A percentile compares a stretch with the other conserved stretches of the same genome.
phyloP scores from a whole-genome alignment of 768 basidiomycete species.

The Lanmaoa rubissima region DNA sequence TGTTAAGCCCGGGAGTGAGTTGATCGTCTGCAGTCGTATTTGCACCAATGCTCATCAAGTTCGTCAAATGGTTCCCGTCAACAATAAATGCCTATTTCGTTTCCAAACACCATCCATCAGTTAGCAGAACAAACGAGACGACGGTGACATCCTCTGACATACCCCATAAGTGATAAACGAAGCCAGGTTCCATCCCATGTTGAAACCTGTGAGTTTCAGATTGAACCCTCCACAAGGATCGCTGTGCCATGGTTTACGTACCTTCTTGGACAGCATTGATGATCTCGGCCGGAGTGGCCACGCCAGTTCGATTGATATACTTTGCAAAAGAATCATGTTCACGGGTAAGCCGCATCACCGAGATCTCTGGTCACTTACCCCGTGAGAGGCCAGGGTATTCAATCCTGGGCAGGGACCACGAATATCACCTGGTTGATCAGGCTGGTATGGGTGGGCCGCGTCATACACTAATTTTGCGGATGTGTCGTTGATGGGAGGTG shows the following conservation, averaged over 20 bases:
- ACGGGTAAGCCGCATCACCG: not conserved
- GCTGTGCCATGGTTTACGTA: not conserved
- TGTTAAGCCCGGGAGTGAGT: conserved; percentile 19
- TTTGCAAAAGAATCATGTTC: not conserved
- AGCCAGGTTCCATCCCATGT: conserved; percentile 25
- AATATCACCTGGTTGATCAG: conserved; percentile 19
- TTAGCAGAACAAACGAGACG: not conserved
- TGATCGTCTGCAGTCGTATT: conserved; percentile 14
- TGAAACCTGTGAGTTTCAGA: conserved; percentile 14
- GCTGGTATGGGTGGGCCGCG: conserved; percentile 14
- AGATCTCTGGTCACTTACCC: conserved; percentile 14
- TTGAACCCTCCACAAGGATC: not conserved
- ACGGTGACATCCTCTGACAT: not conserved
- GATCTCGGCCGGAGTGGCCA: conserved; percentile 23
- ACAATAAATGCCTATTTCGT: conserved; percentile 22
- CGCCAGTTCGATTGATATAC: conserved; percentile 21
- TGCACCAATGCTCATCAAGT: conserved; percentile 27
- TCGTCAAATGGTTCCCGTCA: conserved; percentile 28
- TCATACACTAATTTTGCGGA: conserved; percentile 25
- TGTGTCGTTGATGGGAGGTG: conserved; percentile 23
- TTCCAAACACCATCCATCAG: not conserved
- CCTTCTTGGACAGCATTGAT: conserved; percentile 27
- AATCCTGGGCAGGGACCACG: conserved; percentile 27
- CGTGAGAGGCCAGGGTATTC: conserved; percentile 28
- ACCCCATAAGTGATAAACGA: conserved; percentile 24